phyloP scores from a whole-genome alignment of 2,329 filamentous ascomycete species.

The Metarhizium robertsii region DNA sequence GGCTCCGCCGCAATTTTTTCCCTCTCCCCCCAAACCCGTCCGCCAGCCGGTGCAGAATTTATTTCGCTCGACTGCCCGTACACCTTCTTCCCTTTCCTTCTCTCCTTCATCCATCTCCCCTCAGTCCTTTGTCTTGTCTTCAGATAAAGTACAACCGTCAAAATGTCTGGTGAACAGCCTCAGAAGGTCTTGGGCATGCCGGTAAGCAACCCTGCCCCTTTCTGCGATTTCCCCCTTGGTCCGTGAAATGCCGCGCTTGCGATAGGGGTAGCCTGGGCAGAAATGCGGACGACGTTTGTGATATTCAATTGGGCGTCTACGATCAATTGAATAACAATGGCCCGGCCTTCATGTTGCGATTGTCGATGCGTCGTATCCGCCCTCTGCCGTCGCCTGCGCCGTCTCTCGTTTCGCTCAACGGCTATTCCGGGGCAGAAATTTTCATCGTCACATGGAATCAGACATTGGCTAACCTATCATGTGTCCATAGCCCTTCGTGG shows the following conservation, averaged over 20 bases:
- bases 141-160: conserved; percentile 32
- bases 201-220: conserved; percentile 36
- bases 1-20: conserved; percentile 44
- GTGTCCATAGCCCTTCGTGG: conserved; percentile 68
- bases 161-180: conserved; percentile 46
- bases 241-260: conserved; percentile 20
- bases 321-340: not conserved
- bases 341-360: not conserved
- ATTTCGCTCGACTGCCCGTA: conserved; percentile 30
- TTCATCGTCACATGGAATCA: conserved; percentile 3
- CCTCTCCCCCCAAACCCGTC: conserved; percentile 31
- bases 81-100: conserved; percentile 33
- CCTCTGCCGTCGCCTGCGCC: not conserved
- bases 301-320: conserved; percentile 12
- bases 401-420: not conserved
- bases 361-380: not conserved
- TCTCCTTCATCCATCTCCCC: conserved; percentile 46
- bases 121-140: conserved; percentile 45
- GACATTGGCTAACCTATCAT: conserved; percentile 24
- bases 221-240: not conserved
- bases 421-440: conserved; percentile 6
- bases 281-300: conserved; percentile 5
- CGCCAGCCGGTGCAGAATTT: conserved; percentile 35
- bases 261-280: conserved; percentile 11
- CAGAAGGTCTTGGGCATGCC: conserved; percentile 58